Percentiles rank a stretch among this genome's conserved stretches.
Conservation (phyloP, 768 basidiomycete species). For the Kwoniella dejecticola region DNA sequence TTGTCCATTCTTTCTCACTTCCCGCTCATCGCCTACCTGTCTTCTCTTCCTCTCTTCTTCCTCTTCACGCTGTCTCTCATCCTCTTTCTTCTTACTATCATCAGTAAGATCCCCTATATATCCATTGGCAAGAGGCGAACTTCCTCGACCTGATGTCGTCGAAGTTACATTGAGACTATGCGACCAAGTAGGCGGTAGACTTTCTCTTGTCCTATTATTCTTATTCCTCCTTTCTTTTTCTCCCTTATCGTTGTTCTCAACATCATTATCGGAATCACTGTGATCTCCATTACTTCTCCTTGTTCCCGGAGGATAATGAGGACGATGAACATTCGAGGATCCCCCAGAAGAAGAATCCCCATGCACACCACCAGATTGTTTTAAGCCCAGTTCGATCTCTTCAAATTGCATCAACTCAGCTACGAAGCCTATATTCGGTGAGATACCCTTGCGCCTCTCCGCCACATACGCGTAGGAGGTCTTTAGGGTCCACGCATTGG, state of each 20-base stretch:
- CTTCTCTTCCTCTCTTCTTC: slow-evolving; percentile 12
- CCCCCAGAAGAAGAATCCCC: slow-evolving; percentile 15
- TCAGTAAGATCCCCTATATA: slow-evolving; percentile 2
- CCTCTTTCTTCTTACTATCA: slow-evolving; percentile 17
- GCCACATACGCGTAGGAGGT: slow-evolving; percentile 88
- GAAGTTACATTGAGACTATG: slow-evolving; percentile 49
- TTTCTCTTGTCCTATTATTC: slow-evolving; percentile 72
- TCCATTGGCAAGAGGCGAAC: no score
- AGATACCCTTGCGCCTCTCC: slow-evolving; percentile 89
- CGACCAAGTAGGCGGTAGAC: slow-evolving; percentile 64
- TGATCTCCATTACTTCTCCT: slow-evolving; percentile 20
- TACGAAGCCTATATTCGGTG: slow-evolving; percentile 96
- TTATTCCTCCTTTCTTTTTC: slow-evolving; percentile 59
- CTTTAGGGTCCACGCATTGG: slow-evolving; percentile 93
- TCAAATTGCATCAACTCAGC: slow-evolving; percentile 97
- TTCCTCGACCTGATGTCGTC: no score
- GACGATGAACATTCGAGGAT: neutral
- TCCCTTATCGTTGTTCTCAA: slow-evolving; percentile 38
- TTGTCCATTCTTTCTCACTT: slow-evolving; percentile 83
- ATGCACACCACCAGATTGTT: slow-evolving; percentile 55
- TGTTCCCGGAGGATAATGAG: no score
- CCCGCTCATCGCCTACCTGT: slow-evolving; percentile 61
- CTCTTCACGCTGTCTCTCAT: slow-evolving; percentile 52
- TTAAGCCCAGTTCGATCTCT: slow-evolving; percentile 79
- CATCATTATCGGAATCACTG: slow-evolving; percentile 21